Base-by-base conservation (phyloP, 169 alveolate species). In the Theileria orientalis region DNA sequence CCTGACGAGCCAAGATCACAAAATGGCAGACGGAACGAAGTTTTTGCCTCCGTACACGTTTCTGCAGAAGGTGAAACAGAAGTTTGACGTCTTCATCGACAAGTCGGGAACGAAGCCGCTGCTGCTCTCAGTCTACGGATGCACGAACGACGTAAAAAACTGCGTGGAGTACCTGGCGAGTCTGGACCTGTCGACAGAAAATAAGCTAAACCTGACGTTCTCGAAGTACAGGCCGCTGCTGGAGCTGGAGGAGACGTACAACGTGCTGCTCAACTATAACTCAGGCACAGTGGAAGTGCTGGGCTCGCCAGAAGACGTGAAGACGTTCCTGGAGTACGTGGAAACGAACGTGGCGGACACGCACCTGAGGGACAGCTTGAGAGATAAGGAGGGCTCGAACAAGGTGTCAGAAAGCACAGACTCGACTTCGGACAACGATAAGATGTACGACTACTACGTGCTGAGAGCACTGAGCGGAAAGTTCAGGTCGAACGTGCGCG, bases 21-120 rank as follows among this genome's bases (percentile, higher is more conserved):
- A 35, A 16, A 30, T 78, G 3, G 63, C 46, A 69, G 82, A 67
- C 23, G 70, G 70, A 35, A 69, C 80, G 8, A 13, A 78, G 44
- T 78, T 78, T 63, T 82, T 68, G 7, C 83, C 74, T 2, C 86
- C 86, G 9, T 70, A 63, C 27, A 78, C 52, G 56, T 78, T 68
- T 32, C 13, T 78, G 30, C 72, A 52, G 60, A 76, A 77, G 27
- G 46, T 78, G 8, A 78, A 70, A 40, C 74, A 70, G 61, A 54
- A 44, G 41, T 78, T 78, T 49, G 47, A 30, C 64, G 82, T 70
- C 19, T 68, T 63, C 42, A 78, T 70, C 33, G 86, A 78, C 64
- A 42, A 37, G 27, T 25, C 74, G 13, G 57, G 47, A 51, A 32
- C 63, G 0, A 32, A 29, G 27, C 69, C 74, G 27, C 40, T 37